Evolutionary conservation across 164 flowering plant species (phyloP).

Genomic region (Hamamelis virginiana): DNA sequence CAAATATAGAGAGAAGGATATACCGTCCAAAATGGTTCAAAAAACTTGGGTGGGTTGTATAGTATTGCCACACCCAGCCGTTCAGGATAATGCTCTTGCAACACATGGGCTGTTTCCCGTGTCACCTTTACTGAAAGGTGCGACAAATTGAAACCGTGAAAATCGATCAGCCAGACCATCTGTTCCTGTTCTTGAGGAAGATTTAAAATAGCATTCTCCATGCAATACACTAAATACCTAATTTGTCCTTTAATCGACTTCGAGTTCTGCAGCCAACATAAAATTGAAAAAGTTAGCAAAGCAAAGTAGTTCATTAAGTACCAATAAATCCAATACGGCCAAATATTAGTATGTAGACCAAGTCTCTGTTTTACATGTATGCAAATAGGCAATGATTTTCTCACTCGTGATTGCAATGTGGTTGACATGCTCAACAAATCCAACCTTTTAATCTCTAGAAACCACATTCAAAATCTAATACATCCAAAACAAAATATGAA

Average conservation of each 20-base stretch:
- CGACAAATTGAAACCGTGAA: constrained; percentile 68
- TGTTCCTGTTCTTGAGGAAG: constrained; percentile 76
- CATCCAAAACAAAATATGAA: background rate
- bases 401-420: background rate
- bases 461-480: background rate
- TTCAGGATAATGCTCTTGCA: constrained; percentile 90
- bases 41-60: constrained; percentile 82
- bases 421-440: background rate
- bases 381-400: constrained; percentile 2
- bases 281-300: constrained; percentile 1
- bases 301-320: background rate
- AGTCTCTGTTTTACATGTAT: background rate
- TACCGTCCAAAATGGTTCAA: constrained; percentile 90
- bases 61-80: constrained; percentile 82
- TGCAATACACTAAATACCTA: constrained; percentile 80
- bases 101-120: constrained; percentile 75
- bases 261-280: constrained; percentile 63
- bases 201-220: constrained; percentile 95
- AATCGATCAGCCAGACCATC: constrained; percentile 97
- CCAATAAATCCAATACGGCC: no score
- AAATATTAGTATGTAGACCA: background rate
- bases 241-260: constrained; percentile 79
- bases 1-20: background rate
- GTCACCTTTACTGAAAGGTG: constrained; percentile 69
- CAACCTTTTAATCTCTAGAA: background rate